Evolutionary conservation across 192 early-diverging fungal genomes (phyloP).

Genomic region (Coemansia guatemalensis): DNA sequence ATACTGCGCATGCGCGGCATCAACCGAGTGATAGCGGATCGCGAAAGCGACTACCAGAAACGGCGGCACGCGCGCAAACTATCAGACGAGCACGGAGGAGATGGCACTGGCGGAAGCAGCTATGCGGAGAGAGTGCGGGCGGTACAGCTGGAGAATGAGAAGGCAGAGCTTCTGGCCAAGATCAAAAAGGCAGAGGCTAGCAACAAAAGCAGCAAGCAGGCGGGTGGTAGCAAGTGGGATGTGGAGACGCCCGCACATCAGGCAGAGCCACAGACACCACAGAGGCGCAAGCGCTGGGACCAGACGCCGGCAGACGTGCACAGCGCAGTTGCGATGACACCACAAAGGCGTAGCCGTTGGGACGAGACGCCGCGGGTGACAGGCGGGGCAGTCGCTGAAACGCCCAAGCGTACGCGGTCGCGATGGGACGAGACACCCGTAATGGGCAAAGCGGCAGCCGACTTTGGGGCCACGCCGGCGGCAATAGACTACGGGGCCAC

Average conservation of each 20-base stretch:
- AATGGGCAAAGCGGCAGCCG: slow-evolving; percentile 26
- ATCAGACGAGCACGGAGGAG: slow-evolving; percentile 73
- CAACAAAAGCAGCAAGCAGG: slow-evolving; percentile 36
- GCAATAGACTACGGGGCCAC: slow-evolving; percentile 19
- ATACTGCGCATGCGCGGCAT: slow-evolving; percentile 36
- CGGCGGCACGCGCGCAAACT: slow-evolving; percentile 76
- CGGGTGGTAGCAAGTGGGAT: slow-evolving; percentile 69
- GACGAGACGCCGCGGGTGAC: slow-evolving; percentile 58
- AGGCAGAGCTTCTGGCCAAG: slow-evolving; percentile 66
- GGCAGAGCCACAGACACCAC: slow-evolving; percentile 26
- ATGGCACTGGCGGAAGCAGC: slow-evolving; percentile 57
- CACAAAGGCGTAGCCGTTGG: slow-evolving; percentile 56
- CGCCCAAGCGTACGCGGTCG: slow-evolving; percentile 73
- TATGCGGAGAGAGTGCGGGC: slow-evolving; percentile 88
- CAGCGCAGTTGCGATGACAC: slow-evolving; percentile 29
- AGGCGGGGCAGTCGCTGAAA: slow-evolving; percentile 53
- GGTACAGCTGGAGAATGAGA: slow-evolving; percentile 81
- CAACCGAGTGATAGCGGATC: slow-evolving; percentile 72
- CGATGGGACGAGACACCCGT: slow-evolving; percentile 97
- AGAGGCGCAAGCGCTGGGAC: slow-evolving; percentile 71
- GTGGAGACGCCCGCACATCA: slow-evolving; percentile 69
- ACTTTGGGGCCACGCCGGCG: slow-evolving; percentile 17
- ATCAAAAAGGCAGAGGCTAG: slow-evolving; percentile 73
- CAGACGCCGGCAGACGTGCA: slow-evolving; percentile 59
- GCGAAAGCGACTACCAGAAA: slow-evolving; percentile 85